Conservation (phyloP, 2,329 filamentous ascomycete genomes). For the Stagonosporopsis chrysanthemi region DNA sequence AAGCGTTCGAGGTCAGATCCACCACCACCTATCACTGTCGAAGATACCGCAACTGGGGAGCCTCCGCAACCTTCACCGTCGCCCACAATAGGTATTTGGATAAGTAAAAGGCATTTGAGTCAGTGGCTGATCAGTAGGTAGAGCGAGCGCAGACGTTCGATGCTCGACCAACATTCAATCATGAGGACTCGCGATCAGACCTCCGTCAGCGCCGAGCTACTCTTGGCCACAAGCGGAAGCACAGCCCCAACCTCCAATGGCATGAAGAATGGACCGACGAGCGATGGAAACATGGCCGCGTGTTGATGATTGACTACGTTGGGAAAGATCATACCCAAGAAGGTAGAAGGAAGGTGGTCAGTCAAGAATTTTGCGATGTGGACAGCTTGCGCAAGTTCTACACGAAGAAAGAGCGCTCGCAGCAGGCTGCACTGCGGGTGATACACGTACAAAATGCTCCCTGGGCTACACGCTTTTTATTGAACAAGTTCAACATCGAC, state of each 20-base stretch:
- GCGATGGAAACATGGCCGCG: constrained; percentile 53
- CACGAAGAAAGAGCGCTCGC: constrained; percentile 43
- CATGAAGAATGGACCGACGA: constrained; percentile 47
- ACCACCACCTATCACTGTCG: constrained; percentile 45
- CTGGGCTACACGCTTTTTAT: constrained; percentile 59
- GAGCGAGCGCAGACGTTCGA: constrained; percentile 29
- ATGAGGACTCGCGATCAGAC: constrained; percentile 19
- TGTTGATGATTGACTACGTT: constrained; percentile 62
- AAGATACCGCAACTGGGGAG: constrained; percentile 41
- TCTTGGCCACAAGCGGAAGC: constrained; percentile 40
- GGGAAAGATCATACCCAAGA: constrained; percentile 47
- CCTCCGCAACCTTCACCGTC: constrained; percentile 33
- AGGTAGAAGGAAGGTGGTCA: constrained; percentile 54
- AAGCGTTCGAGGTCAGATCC: constrained; percentile 29
- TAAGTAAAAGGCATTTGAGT: not conserved
- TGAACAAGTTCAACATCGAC: constrained; percentile 62
- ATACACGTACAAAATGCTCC: constrained; percentile 62
- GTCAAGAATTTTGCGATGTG: constrained; percentile 58
- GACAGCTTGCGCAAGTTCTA: constrained; percentile 57
- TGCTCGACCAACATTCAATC: constrained; percentile 19
- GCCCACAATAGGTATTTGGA: constrained; percentile 27
- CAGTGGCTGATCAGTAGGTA: constrained; percentile 3
- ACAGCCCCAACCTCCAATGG: constrained; percentile 49
- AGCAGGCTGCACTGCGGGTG: constrained; percentile 49
- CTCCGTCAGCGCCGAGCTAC: constrained; percentile 29